A percentile compares a stretch with the other conserved stretches of the same genome.
phyloP scores from a whole-genome alignment of 2,329 filamentous ascomycete genomes.

The Fulvia fulva region DNA sequence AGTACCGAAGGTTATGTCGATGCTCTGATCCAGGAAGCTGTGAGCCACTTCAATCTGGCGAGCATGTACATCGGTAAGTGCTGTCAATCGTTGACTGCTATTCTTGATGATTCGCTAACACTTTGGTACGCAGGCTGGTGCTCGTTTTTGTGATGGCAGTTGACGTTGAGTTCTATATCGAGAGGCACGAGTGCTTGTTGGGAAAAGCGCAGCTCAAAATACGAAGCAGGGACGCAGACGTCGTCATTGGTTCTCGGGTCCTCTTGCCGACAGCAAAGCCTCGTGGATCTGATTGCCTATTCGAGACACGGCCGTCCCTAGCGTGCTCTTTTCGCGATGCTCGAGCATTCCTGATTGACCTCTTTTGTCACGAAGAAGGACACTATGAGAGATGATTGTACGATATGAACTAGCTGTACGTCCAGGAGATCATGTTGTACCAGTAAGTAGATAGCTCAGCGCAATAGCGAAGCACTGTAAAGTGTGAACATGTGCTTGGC shows the following conservation, averaged over 20 bases:
- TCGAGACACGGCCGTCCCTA: neutral
- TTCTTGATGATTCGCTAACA: neutral
- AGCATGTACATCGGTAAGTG: slow-evolving; percentile 85
- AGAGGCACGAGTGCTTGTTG: neutral
- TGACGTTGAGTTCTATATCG: neutral
- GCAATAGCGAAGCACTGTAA: no score
- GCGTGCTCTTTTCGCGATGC: neutral
- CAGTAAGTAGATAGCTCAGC: no score
- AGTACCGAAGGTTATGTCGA: slow-evolving; percentile 98
- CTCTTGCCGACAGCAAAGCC: neutral
- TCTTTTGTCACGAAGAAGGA: neutral
- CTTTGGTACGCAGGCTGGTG: slow-evolving; percentile 17
- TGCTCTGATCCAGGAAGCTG: slow-evolving; percentile 83
- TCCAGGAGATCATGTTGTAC: no score
- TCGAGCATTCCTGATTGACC: neutral
- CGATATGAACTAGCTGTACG: no score
- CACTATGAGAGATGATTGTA: no score
- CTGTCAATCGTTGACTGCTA: neutral
- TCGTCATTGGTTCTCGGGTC: neutral
- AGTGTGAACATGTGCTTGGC: neutral
- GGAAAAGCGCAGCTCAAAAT: neutral
- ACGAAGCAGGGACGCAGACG: neutral
- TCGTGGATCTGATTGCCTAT: neutral
- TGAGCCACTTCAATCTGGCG: slow-evolving; percentile 71
- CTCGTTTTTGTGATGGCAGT: slow-evolving; percentile 17